Percentiles rank a stretch among this genome's conserved stretches.
phyloP scores from a whole-genome alignment of 805 yeast species.

The Candida nonsorbophila region DNA sequence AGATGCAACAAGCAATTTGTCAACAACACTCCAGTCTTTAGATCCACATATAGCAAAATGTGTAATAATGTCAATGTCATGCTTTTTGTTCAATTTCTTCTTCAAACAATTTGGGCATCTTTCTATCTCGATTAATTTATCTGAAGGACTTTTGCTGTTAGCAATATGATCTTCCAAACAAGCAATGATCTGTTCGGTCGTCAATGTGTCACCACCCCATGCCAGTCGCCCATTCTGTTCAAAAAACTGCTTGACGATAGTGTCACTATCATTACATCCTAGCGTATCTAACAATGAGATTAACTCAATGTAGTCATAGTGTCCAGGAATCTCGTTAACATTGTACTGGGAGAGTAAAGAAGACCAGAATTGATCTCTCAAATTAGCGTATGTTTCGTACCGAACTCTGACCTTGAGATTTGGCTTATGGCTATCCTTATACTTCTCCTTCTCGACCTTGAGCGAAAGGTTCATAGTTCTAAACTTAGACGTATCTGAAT shows the following conservation, averaged over 20 bases:
- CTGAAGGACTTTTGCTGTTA: conserved; percentile 12
- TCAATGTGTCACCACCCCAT: conserved; percentile 52
- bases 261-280: conserved; percentile 48
- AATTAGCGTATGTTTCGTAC: conserved; percentile 58
- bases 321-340: conserved; percentile 24
- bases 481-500: conserved; percentile 37
- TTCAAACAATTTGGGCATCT: conserved; percentile 79
- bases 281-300: conserved; percentile 59
- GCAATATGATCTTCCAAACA: conserved; percentile 39
- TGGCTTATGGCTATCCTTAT: conserved; percentile 42
- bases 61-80: conserved; percentile 67
- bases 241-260: conserved; percentile 51
- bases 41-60: conserved; percentile 86
- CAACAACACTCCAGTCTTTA: conserved; percentile 67
- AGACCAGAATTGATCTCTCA: conserved; percentile 69
- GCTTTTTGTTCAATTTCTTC: conserved; percentile 47
- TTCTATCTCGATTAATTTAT: conserved; percentile 52
- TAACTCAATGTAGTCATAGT: conserved; percentile 55
- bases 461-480: conserved; percentile 35
- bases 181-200: conserved; percentile 40
- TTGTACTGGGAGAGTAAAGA: conserved; percentile 53
- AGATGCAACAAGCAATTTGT: conserved; percentile 55
- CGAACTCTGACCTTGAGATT: conserved; percentile 54
- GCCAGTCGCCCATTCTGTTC: conserved; percentile 38
- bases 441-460: conserved; percentile 23